A percentile compares a stretch with the other conserved stretches of the same genome.
These are phyloP conservation scores for Nematocida ironsii DNA, from an alignment of 371 early-diverging fungal genomes.

Conservation along the genomic window DNA sequence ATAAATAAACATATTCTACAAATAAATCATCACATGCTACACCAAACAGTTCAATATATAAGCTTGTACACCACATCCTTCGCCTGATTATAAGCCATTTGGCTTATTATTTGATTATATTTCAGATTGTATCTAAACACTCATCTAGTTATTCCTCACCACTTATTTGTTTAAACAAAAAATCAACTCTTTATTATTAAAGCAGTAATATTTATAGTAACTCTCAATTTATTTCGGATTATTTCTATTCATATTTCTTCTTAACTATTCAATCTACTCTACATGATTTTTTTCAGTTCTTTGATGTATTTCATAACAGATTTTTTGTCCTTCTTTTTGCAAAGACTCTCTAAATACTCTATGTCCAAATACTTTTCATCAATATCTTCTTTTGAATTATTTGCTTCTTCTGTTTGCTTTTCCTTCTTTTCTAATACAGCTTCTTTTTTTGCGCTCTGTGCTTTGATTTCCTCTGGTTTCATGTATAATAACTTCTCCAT, in stretches of 20 bases:
- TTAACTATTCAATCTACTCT: neutral
- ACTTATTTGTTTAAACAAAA: too few relatives aligned
- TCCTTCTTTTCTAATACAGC: neutral
- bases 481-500: conserved; percentile 23
- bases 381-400: neutral
- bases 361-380: conserved; percentile 36
- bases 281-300: conserved; percentile 20
- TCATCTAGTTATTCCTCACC: too few relatives aligned
- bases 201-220: too few relatives aligned
- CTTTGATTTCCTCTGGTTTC: neutral
- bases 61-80: too few relatives aligned
- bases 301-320: conserved; percentile 33
- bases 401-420: conserved; percentile 8
- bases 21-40: too few relatives aligned
- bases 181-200: too few relatives aligned
- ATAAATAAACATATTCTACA: neutral
- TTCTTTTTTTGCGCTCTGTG: neutral
- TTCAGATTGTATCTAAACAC: too few relatives aligned
- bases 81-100: too few relatives aligned
- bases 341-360: conserved; percentile 45
- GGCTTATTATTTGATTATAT: too few relatives aligned
- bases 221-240: too few relatives aligned
- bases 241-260: neutral
- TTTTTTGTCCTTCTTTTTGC: conserved; percentile 42
- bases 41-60: too few relatives aligned